These are phyloP conservation scores for Hypsizygus marmoreus DNA, from an alignment of 768 basidiomycete species.

Conservation along the genomic window DNA sequence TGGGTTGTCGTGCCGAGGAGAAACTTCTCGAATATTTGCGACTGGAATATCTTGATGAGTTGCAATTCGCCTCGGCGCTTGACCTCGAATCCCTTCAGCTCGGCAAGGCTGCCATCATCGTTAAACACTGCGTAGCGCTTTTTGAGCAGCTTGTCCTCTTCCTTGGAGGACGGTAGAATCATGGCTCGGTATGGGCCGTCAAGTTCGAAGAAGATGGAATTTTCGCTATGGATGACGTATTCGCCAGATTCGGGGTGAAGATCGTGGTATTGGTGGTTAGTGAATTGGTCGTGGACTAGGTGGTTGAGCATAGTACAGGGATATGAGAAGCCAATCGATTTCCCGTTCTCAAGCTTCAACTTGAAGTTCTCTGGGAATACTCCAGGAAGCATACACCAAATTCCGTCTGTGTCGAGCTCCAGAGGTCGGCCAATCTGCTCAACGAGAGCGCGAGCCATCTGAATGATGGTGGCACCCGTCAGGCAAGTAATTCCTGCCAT, in stretches of 20 bases:
- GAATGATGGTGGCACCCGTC: conserved; percentile 96
- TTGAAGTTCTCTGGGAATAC: conserved; percentile 98
- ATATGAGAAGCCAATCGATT: conserved; percentile 88
- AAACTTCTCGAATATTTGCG: conserved; percentile 97
- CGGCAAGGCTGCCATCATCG: conserved; percentile 95
- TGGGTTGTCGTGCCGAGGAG: conserved; percentile 89
- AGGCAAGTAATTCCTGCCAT: conserved; percentile 99
- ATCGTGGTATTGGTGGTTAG: conserved; percentile 97
- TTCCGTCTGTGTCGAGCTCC: conserved; percentile 97
- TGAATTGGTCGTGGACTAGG: conserved; percentile 92
- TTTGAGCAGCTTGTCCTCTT: conserved; percentile 97
- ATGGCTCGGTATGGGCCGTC: conserved; percentile 99
- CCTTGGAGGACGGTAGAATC: conserved; percentile 98
- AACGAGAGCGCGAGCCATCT: conserved; percentile 96
- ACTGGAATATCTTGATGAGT: conserved; percentile 99
- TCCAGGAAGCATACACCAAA: conserved; percentile 99
- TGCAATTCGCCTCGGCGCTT: conserved; percentile 97
- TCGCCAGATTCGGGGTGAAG: conserved; percentile 82
- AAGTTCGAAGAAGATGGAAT: conserved; percentile 99
- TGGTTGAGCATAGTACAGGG: conserved; percentile 99
- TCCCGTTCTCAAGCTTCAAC: conserved; percentile 87
- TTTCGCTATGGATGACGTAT: conserved; percentile 88
- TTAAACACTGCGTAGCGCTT: conserved; percentile 99
- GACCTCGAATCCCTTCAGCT: conserved; percentile 98
- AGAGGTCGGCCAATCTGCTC: conserved; percentile 97